These are phyloP conservation scores for Spathaspora gorwiae DNA, from an alignment of 805 yeast species.

Conservation along the genomic window DNA sequence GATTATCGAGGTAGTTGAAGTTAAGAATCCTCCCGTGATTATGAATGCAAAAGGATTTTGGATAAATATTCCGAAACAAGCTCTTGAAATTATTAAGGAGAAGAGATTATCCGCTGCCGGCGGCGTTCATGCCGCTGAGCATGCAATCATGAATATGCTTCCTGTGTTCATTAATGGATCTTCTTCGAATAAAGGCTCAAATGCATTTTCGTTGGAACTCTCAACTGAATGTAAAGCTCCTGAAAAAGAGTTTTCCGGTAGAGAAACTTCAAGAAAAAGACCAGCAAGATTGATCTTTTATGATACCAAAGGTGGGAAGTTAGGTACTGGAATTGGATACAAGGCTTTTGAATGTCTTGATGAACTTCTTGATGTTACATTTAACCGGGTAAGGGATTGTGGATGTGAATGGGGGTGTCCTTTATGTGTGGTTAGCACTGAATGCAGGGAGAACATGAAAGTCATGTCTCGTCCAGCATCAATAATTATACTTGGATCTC, in stretches of 20 bases:
- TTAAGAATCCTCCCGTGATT: constrained; percentile 77
- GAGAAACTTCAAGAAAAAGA: constrained; percentile 66
- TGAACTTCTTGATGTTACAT: constrained; percentile 56
- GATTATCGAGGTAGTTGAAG: constrained; percentile 91
- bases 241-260: constrained; percentile 83
- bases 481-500: constrained; percentile 54
- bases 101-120: constrained; percentile 74
- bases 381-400: constrained; percentile 58
- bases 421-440: constrained; percentile 76
- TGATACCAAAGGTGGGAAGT: constrained; percentile 77
- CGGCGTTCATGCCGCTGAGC: constrained; percentile 96
- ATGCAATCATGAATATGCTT: constrained; percentile 74
- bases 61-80: constrained; percentile 77
- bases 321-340: constrained; percentile 74
- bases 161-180: constrained; percentile 67
- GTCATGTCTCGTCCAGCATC: constrained; percentile 91
- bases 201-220: constrained; percentile 51
- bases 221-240: constrained; percentile 97
- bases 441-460: constrained; percentile 74
- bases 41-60: constrained; percentile 78
- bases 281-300: constrained; percentile 85
- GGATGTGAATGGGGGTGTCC: constrained; percentile 77
- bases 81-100: constrained; percentile 51
- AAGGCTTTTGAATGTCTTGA: constrained; percentile 79
- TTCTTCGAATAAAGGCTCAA: constrained; percentile 24